A percentile compares a stretch with the other conserved stretches of the same genome.
Conservation (phyloP, 495 filamentous ascomycete species). For the Massariosphaeria phaeospora region DNA sequence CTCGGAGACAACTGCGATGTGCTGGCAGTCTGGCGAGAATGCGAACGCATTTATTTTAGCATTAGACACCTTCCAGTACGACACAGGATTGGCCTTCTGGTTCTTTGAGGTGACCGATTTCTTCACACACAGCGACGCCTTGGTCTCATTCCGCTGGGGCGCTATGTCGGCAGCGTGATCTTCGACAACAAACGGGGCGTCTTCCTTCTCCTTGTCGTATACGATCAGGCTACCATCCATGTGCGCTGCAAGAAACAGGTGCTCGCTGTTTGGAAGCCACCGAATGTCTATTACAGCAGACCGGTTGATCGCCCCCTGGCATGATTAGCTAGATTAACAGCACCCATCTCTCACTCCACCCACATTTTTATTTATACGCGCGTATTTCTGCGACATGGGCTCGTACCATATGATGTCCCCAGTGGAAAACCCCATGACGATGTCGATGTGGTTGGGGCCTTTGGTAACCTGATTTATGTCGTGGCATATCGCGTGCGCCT, state of each 20-base stretch:
- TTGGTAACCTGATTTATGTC: slow-evolving; percentile 86
- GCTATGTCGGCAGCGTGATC: slow-evolving; percentile 15
- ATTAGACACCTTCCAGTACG: slow-evolving; percentile 84
- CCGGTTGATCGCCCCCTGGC: slow-evolving; percentile 73
- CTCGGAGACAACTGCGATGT: slow-evolving; percentile 88
- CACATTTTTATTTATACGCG: slow-evolving; percentile 91
- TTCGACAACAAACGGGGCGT: slow-evolving; percentile 67
- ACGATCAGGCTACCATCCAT: slow-evolving; percentile 91
- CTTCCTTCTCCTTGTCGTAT: slow-evolving; percentile 98
- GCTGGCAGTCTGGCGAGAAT: slow-evolving; percentile 78
- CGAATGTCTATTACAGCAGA: slow-evolving; percentile 80
- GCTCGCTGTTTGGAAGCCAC: slow-evolving; percentile 93
- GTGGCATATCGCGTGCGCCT: slow-evolving; percentile 90
- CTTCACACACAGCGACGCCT: slow-evolving; percentile 52
- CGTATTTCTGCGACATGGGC: slow-evolving; percentile 92
- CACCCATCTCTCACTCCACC: background rate
- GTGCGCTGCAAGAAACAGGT: slow-evolving; percentile 86
- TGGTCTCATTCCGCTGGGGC: slow-evolving; percentile 8
- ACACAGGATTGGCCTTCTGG: slow-evolving; percentile 87
- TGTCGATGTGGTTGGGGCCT: slow-evolving; percentile 70
- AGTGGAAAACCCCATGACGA: slow-evolving; percentile 92
- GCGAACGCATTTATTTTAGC: slow-evolving; percentile 83
- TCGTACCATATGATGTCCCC: slow-evolving; percentile 99
- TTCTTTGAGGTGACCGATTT: slow-evolving; percentile 90
- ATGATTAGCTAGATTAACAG: slow-evolving; percentile 9